Conservation (phyloP, 2,329 filamentous ascomycete species). For the Fusarium bulbicola region DNA sequence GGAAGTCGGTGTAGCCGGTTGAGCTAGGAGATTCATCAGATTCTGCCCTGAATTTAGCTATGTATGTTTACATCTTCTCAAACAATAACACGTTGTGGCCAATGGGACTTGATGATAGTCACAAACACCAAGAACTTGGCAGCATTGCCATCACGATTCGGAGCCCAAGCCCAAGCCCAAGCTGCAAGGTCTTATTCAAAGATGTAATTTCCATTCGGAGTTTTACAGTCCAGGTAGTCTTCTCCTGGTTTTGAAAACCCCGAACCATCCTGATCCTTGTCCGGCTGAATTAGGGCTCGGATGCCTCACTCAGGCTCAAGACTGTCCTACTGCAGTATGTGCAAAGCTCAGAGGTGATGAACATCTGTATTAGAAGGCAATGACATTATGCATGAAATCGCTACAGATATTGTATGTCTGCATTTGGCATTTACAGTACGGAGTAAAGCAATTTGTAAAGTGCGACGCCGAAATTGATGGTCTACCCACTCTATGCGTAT, state of each 20-base stretch:
- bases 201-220: background rate
- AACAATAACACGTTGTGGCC: constrained; percentile 7
- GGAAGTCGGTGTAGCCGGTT: constrained; percentile 28
- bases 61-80: background rate
- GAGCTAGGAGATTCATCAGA: constrained; percentile 3
- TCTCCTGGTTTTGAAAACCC: constrained; percentile 29
- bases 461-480: background rate
- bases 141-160: constrained; percentile 14
- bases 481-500: background rate
- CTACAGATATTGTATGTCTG: background rate
- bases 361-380: background rate
- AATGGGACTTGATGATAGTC: background rate
- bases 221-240: constrained; percentile 1
- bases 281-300: constrained; percentile 22
- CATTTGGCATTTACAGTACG: background rate
- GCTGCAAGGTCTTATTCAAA: background rate
- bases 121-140: constrained; percentile 17
- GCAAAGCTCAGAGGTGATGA: background rate
- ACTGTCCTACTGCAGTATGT: background rate
- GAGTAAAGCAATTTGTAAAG: background rate
- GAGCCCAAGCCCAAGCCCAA: background rate
- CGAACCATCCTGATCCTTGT: constrained; percentile 8
- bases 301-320: background rate
- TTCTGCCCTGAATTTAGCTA: constrained; percentile 11
- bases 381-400: background rate